These are phyloP conservation scores for Yarrowia sp. DNA, from an alignment of 805 yeast genomes.

Conservation along the genomic window DNA sequence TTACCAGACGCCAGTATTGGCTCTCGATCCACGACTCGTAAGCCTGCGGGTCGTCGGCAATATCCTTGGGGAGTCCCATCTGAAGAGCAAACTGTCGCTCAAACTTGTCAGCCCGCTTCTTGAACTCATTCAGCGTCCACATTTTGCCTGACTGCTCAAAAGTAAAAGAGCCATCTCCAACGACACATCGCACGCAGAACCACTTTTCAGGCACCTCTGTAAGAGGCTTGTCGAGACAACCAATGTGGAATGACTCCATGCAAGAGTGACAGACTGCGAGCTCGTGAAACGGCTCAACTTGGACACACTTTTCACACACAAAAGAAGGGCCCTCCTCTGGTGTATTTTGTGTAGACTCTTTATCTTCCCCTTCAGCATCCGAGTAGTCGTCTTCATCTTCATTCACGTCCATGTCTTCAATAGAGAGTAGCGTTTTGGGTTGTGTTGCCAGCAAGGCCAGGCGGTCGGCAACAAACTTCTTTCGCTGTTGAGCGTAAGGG, in stretches of 20 bases:
- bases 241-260: conserved; percentile 61
- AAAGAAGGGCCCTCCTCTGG: not conserved
- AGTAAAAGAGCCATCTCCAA: conserved; percentile 85
- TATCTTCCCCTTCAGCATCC: not conserved
- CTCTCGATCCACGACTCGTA: conserved; percentile 34
- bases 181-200: conserved; percentile 81
- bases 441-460: not conserved
- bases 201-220: conserved; percentile 48
- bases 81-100: conserved; percentile 41
- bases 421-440: conserved; percentile 11
- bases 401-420: conserved; percentile 4
- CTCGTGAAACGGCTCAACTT: not conserved
- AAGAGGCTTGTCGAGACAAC: conserved; percentile 65
- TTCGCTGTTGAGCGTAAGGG: conserved; percentile 2
- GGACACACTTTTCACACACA: conserved; percentile 34
- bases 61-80: conserved; percentile 26
- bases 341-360: not conserved
- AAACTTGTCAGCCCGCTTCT: conserved; percentile 51
- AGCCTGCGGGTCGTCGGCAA: conserved; percentile 26
- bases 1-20: conserved; percentile 40
- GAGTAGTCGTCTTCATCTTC: not conserved
- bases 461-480: conserved; percentile 4
- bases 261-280: conserved; percentile 63
- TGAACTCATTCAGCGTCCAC: conserved; percentile 60
- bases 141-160: conserved; percentile 62